Percentiles rank a stretch among this genome's conserved stretches.
These are phyloP conservation scores for Biancaea sappan DNA, from an alignment of 306 rosid species.

Conservation along the genomic window DNA sequence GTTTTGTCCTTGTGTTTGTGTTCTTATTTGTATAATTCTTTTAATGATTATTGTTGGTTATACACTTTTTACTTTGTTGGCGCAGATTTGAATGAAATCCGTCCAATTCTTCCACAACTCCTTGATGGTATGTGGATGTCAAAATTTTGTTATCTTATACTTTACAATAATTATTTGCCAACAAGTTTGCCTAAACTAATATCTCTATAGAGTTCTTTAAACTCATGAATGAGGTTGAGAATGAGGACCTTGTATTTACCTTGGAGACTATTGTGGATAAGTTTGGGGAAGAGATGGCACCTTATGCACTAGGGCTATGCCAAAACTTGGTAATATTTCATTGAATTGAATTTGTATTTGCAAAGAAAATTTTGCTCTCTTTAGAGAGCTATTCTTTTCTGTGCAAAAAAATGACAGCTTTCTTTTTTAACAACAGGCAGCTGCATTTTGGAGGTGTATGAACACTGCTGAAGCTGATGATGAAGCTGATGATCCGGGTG, in stretches of 20 bases:
- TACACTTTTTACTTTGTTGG: neutral
- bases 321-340: conserved; percentile 76
- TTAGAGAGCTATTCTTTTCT: neutral
- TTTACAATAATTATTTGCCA: conserved; percentile 21
- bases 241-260: conserved; percentile 95
- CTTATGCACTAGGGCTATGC: conserved; percentile 95
- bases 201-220: conserved; percentile 78
- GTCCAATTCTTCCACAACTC: conserved; percentile 94
- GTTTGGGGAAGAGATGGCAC: conserved; percentile 99
- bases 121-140: conserved; percentile 75
- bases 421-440: conserved; percentile 52
- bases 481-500: conserved; percentile 94
- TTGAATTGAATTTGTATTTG: neutral
- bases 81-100: conserved; percentile 94
- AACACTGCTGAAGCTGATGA: conserved; percentile 89
- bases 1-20: neutral
- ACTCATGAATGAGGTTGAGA: conserved; percentile 98
- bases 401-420: neutral
- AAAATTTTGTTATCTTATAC: conserved; percentile 1
- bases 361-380: neutral
- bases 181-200: conserved; percentile 3
- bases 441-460: conserved; percentile 98
- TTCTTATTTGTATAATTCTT: neutral
- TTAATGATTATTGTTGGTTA: neutral
- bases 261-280: conserved; percentile 98